Evolutionary conservation across 768 basidiomycete species (phyloP), one percentile per base, ranked within the genome.

Genomic region (Pisolithus sp.): DNA sequence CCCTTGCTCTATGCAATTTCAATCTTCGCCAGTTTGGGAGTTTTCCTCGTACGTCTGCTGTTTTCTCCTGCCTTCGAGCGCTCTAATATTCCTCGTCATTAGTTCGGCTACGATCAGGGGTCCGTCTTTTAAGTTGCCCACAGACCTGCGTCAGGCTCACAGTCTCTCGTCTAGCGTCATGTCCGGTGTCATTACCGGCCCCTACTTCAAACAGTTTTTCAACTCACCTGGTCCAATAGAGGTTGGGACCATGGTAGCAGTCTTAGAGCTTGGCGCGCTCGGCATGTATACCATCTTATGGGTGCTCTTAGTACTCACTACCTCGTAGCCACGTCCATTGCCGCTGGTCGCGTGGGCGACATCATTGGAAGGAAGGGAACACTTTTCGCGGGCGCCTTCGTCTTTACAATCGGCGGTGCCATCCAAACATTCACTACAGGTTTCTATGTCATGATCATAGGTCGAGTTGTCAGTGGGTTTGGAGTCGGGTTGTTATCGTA

Each of bases 231-330:
- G 78, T 15, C 75, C 86, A 0, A 69, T 86, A 46, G 80, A 86
- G 60, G 68, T 93, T 21, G 93, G 92, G n/a, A 91, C 89, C 18
- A 93, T 97, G 87, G 93, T 96, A 38, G 90, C 93, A n/a, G 85
- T 94, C 5, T 73, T 95, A 31, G 93, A 97, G 69, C 78, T 97
- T 34, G 93, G 93, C 41, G 93, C 93, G 37, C 85, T 96, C 66
- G 77, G 92, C 90, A 62, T 40, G 83, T 71, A 48, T 40, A 12
- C 31, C 34, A n/a, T 18, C 40, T 7, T 23, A 21, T 28, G 17
- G 2, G 0, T 21, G 49, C 37, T 42, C 21, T 28, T 24, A 23
- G 49, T 40, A 24, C 49, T 57, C 34, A 55, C 31, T 21, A 51
- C 28, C 42, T 6, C 15, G 4, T 61, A 93, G 90, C 87, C 53